Conservation (phyloP, 768 basidiomycete species). For the Podaxis sp. region DNA sequence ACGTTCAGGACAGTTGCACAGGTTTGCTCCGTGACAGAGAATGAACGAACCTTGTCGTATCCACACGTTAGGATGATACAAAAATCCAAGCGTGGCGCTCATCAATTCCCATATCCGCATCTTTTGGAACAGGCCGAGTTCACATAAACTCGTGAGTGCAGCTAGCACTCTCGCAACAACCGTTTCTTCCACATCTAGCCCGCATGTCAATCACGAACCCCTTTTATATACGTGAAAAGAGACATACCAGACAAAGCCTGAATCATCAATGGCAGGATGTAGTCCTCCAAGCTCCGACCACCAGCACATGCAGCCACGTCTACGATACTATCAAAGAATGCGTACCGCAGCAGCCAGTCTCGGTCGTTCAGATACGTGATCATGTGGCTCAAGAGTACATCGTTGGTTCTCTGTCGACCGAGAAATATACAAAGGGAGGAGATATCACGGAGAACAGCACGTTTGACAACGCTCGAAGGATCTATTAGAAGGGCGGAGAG, state of each 20-base stretch:
- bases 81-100: slow-evolving; percentile 81
- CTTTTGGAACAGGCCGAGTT: slow-evolving; percentile 87
- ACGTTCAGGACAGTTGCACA: background rate
- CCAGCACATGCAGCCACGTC: slow-evolving; percentile 95
- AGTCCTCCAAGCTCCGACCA: slow-evolving; percentile 88
- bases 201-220: background rate
- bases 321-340: slow-evolving; percentile 95
- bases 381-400: slow-evolving; percentile 89
- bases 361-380: slow-evolving; percentile 85
- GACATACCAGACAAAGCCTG: slow-evolving; percentile 86
- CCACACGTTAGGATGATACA: slow-evolving; percentile 96
- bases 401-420: slow-evolving; percentile 90
- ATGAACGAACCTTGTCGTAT: slow-evolving; percentile 77
- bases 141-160: slow-evolving; percentile 84
- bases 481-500: slow-evolving; percentile 86
- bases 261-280: slow-evolving; percentile 94
- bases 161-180: slow-evolving; percentile 90
- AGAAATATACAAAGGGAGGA: slow-evolving; percentile 91
- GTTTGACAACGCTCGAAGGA: slow-evolving; percentile 84
- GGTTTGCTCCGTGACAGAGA: background rate
- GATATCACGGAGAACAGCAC: slow-evolving; percentile 85
- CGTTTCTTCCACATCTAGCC: slow-evolving; percentile 87
- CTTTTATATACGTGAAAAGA: background rate
- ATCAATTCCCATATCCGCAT: slow-evolving; percentile 98
- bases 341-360: slow-evolving; percentile 88